A percentile compares a stretch with the other conserved stretches of the same genome.
Conservation (phyloP, 345 rosid genomes). For the Salix caprea region DNA sequence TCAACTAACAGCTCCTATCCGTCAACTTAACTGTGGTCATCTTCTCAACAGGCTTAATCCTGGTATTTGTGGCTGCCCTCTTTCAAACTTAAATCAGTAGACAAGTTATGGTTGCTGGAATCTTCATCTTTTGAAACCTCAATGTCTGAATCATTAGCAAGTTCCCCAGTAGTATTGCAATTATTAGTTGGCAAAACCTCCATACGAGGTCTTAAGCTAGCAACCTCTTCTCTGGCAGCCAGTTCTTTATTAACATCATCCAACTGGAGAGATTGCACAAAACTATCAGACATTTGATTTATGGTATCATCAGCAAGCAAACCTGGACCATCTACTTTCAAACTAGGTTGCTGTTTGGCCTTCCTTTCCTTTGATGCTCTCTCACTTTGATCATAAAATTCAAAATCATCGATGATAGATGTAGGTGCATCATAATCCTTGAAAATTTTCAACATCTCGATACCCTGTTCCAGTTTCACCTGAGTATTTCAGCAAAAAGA, state of each 20-base stretch:
- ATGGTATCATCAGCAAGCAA: constrained; percentile 26
- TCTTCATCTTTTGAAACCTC: not conserved
- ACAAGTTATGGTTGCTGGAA: not conserved
- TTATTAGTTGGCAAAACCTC: not conserved
- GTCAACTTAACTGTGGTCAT: not conserved
- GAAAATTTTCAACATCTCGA: constrained; percentile 65
- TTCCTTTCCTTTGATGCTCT: constrained; percentile 40
- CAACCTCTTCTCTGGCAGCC: not conserved
- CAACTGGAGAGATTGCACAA: constrained; percentile 24
- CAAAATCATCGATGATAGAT: constrained; percentile 62
- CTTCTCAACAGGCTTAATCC: not conserved
- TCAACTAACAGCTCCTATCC: not conserved
- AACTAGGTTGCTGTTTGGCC: constrained; percentile 29
- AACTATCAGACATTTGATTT: constrained; percentile 39
- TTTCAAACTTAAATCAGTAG: constrained; percentile 1
- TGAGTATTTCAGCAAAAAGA: constrained; percentile 10
- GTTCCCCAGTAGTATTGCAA: not conserved
- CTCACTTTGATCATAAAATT: constrained; percentile 56
- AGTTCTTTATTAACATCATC: constrained; percentile 14
- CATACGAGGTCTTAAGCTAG: not conserved
- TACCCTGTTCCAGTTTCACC: constrained; percentile 65
- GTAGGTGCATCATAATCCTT: constrained; percentile 50
- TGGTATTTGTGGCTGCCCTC: not conserved
- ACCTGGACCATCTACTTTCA: constrained; percentile 15
- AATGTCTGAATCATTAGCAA: not conserved